Evolutionary conservation across 176 grass and related monocot species (phyloP), one percentile per base, ranked within the genome.

Genomic region (Bonia amplexicaulis): DNA sequence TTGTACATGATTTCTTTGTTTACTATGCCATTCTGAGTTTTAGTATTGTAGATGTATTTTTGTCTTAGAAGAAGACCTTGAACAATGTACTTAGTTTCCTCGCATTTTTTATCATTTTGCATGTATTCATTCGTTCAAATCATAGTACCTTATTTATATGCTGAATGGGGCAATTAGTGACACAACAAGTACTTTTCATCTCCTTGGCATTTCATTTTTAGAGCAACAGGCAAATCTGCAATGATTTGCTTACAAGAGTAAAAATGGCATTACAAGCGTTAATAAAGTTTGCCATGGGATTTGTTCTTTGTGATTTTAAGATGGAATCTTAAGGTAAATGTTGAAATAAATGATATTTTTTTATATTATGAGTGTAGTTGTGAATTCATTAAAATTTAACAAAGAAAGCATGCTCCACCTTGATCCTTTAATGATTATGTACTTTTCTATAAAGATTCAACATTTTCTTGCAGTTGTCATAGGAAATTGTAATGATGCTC

Each of bases 381-480:
- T 79, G 3, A 55, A 57, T 72, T 77, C 51, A 85, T 27, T 35
- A 44, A 65, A 44, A 40, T 77, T 22, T 60, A 76, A 39, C 37
- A 67, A 69, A 76, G 6, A 31, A 64, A 71, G 13, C 46, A 66
- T 41, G 37, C 19, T 55, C 54, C 1, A 9, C 67, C 27, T 52
- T 64, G 16, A 66, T 12, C 63, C 6, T 25, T 19, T 45, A 65
- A 46, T 46, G 53, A 13, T 22, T 31, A 27, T 44, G 58, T 35
- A 64, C 22, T 86, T 85, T 49, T 70, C 17, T 80, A 66, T 55
- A 69, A 47, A 70, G 41, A 73, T 25, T 79, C 47, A 64, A 53
- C 23, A 29, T 78, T 73, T 13, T 25, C 66, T 78, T 83, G 69
- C 39, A 67, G 73, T 48, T 57, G 4, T 65, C 0, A 6, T 60